Base-by-base conservation (phyloP, 257 asterid genomes). In the Ballota nigra region DNA sequence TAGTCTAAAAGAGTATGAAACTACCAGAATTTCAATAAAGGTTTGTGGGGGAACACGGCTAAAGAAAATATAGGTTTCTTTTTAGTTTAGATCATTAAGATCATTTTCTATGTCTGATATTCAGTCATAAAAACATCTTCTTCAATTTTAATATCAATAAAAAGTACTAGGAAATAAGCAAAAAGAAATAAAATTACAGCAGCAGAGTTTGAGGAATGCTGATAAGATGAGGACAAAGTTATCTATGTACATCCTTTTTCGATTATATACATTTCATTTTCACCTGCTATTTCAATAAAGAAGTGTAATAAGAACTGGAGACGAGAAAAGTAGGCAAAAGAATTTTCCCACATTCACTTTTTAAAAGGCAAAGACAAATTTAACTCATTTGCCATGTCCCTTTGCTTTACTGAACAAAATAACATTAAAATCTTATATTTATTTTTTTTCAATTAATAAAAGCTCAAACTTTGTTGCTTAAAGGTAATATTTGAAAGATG, bases 61-160 rank as follows among this genome's bases (percentile, higher is more conserved):
- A 63, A 28, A 29, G 53, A 9, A 33, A 62, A 66, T 31, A 62
- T 15, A 45, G 51, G 47, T 24, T 55, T 70, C 23, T 70, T 55
- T 55, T 2, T 43, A 51, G 41, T 24, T 28, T 6, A 13, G 64
- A 34, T 53, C 65, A n/a, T 9, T 29, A 60, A n/a, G 38, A 53
- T 38, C 76, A 73, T 41, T 24, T 55, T 73, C 61, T 45, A 63
- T 31, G 65, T 43, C 64, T 61, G 65, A 29, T 19, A 47, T 29
- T 20, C 19, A 57, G 65, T 57, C 61, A 33, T 67, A 58, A 28
- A 47, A 24, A 36, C 51, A 43, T 18, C 4, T 16, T 49, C 57
- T 18, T 49, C 57, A 49, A 49, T 49, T 49, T 19, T 19, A 53
- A 53, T 8, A 53, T 53, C 60, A 53, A 12, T 15, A 47, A 47